Evolutionary conservation across 2,329 filamentous ascomycete genomes (phyloP).

Genomic region (Colletotrichum noveboracense): DNA sequence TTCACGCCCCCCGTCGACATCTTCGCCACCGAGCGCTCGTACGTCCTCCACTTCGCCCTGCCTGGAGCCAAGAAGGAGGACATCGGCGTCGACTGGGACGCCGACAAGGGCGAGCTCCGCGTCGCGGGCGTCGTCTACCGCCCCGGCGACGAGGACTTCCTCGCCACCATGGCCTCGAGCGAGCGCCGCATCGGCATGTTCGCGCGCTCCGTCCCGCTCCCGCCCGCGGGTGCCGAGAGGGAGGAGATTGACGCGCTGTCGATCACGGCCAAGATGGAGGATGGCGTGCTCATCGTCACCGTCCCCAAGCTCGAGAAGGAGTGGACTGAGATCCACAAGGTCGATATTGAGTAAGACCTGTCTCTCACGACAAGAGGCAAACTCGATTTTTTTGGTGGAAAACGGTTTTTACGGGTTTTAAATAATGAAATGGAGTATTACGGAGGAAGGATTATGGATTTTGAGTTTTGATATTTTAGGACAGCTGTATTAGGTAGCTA

Average conservation of each 20-base stretch:
- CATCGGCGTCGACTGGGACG: slow-evolving; percentile 77
- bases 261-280: slow-evolving; percentile 79
- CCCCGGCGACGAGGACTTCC: slow-evolving; percentile 72
- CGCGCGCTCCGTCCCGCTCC: slow-evolving; percentile 71
- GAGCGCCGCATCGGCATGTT: slow-evolving; percentile 79
- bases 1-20: slow-evolving; percentile 75
- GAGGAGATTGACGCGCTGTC: slow-evolving; percentile 69
- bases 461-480: background rate
- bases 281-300: slow-evolving; percentile 78
- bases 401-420: background rate
- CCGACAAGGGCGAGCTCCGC: slow-evolving; percentile 67
- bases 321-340: slow-evolving; percentile 67
- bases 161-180: slow-evolving; percentile 64
- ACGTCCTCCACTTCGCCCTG: slow-evolving; percentile 76
- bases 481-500: background rate
- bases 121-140: slow-evolving; percentile 77
- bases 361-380: background rate
- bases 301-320: slow-evolving; percentile 75
- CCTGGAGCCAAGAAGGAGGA: slow-evolving; percentile 83
- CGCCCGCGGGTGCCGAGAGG: slow-evolving; percentile 41
- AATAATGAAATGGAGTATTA: background rate
- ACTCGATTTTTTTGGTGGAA: background rate
- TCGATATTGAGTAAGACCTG: slow-evolving; percentile 57
- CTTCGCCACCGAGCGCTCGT: slow-evolving; percentile 71
- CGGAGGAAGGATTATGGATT: background rate